A percentile compares a stretch with the other conserved stretches of the same genome.
phyloP scores from a whole-genome alignment of 164 flowering plant genomes.

The Magnolia kwangsiensis region DNA sequence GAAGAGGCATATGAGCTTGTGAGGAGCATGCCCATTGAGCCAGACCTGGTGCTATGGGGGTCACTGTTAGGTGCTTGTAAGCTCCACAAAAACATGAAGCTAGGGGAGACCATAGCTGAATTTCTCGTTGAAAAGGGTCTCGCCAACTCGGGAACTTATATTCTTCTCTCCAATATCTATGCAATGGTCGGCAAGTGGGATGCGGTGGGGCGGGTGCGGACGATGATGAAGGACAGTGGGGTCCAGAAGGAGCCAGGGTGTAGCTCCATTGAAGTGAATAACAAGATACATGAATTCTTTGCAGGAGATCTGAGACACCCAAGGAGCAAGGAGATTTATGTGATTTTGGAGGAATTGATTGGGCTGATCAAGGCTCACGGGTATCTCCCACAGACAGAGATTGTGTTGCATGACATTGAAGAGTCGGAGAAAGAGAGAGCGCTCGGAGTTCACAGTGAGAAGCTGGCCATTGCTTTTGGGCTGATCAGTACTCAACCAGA shows the following conservation, averaged over 20 bases:
- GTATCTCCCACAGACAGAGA: conserved; percentile 47
- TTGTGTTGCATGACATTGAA: conserved; percentile 56
- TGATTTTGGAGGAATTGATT: conserved; percentile 56
- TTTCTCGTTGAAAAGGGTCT: conserved; percentile 36
- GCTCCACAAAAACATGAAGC: conserved; percentile 41
- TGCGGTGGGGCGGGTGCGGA: conserved; percentile 58
- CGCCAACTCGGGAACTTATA: conserved; percentile 65
- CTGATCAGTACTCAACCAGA: conserved; percentile 67
- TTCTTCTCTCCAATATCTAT: conserved; percentile 74
- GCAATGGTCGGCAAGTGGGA: conserved; percentile 67
- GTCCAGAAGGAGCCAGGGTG: conserved; percentile 73
- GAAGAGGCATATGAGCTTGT: conserved; percentile 67
- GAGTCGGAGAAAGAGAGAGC: conserved; percentile 47
- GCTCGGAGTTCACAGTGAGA: conserved; percentile 73
- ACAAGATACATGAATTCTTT: conserved; percentile 60
- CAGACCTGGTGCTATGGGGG: conserved; percentile 65
- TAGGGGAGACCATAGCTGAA: conserved; percentile 62
- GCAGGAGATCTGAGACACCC: conserved; percentile 73
- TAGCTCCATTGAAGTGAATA: conserved; percentile 65
- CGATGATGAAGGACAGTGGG: conserved; percentile 58
- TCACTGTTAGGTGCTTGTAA: conserved; percentile 66
- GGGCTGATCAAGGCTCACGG: conserved; percentile 47
- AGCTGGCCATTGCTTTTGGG: conserved; percentile 72
- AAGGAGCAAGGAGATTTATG: conserved; percentile 53
- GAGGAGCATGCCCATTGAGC: conserved; percentile 44